Evolutionary conservation across 371 early-diverging fungal genomes (phyloP).

Genomic region (Saksenaea oblongispora): DNA sequence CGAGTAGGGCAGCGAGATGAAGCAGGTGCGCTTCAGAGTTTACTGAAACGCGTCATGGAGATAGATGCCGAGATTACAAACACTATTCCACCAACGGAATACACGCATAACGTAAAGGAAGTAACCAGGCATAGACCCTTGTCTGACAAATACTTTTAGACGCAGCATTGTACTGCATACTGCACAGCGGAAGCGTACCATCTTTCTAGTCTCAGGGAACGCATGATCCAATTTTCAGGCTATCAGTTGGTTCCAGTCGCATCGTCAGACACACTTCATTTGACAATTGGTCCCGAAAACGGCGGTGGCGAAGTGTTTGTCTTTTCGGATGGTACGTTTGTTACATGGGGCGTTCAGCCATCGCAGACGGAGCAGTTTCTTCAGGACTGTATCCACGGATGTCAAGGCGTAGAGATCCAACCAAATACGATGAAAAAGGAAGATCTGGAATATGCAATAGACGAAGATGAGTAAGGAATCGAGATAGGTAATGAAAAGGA

Average conservation of each 20-base stretch:
- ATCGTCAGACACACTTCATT: conserved; percentile 19
- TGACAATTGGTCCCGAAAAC: conserved; percentile 4
- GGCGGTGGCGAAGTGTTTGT: conserved; percentile 33
- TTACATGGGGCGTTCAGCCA: conserved; percentile 25
- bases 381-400: conserved; percentile 1
- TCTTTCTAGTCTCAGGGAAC: background rate
- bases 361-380: conserved; percentile 9
- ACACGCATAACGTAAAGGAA: conserved; percentile 31
- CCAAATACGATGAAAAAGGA: conserved; percentile 4
- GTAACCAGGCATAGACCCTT: too few relatives aligned
- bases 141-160: conserved; percentile 15
- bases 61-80: conserved; percentile 32
- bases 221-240: conserved; percentile 3
- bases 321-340: conserved; percentile 27
- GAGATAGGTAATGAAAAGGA: background rate
- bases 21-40: conserved; percentile 32
- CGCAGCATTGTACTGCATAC: conserved; percentile 29
- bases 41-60: conserved; percentile 33
- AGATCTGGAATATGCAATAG: conserved; percentile 23
- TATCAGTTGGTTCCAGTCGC: background rate
- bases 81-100: conserved; percentile 10
- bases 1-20: conserved; percentile 28
- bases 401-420: background rate
- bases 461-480: conserved; percentile 39
- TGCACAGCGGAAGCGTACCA: conserved; percentile 20